phyloP scores from a whole-genome alignment of 1,284 basidiomycete species.

The Sporisorium sorghi region DNA sequence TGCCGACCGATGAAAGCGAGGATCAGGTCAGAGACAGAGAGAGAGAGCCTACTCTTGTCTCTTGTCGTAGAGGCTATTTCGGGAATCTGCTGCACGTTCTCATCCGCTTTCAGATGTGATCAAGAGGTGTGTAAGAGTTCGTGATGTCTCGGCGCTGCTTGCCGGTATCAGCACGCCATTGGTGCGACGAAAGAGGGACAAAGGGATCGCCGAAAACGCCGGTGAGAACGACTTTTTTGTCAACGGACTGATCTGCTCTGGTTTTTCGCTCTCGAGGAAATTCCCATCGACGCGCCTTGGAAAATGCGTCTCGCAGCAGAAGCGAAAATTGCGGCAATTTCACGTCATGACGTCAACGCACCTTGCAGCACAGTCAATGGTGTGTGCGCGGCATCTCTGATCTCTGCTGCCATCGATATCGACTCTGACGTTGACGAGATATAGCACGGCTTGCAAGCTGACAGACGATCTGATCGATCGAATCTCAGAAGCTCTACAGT shows the following conservation, averaged over 20 bases:
- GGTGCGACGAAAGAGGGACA: neutral
- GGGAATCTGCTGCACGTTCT: neutral
- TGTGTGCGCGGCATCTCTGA: too few relatives aligned
- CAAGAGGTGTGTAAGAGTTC: neutral
- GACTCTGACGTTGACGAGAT: too few relatives aligned
- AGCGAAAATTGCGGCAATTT: conserved; percentile 13
- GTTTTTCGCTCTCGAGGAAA: neutral
- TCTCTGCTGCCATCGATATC: too few relatives aligned
- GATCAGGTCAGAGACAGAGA: neutral
- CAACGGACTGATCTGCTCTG: neutral
- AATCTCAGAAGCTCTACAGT: too few relatives aligned
- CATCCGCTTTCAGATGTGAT: neutral
- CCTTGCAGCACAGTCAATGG: neutral
- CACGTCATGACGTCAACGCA: conserved; percentile 26
- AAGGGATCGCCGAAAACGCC: neutral
- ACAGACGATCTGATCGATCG: too few relatives aligned
- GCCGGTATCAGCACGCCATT: conserved; percentile 1
- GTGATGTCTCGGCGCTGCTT: neutral
- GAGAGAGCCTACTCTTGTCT: neutral
- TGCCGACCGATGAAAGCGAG: conserved; percentile 1
- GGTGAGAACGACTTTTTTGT: neutral
- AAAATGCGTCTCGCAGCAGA: neutral
- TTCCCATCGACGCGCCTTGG: neutral
- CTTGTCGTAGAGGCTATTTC: neutral
- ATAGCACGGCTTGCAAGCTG: too few relatives aligned